These are phyloP conservation scores for Penicillium desertorum DNA, from an alignment of 495 filamentous ascomycete genomes.

Conservation along the genomic window DNA sequence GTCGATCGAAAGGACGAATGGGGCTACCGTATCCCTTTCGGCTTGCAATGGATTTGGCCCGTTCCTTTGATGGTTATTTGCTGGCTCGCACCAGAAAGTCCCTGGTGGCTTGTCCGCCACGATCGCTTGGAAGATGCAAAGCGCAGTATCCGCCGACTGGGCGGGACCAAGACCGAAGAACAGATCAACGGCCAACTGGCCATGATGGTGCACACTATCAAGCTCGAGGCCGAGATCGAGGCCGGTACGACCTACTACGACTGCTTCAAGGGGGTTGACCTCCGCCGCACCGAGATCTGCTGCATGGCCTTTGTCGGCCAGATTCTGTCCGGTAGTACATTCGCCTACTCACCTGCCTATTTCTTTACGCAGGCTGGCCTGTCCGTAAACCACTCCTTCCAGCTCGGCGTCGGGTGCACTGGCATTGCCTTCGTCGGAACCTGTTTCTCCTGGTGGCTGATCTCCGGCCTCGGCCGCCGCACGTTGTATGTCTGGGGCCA, in stretches of 20 bases:
- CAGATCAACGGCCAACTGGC: slow-evolving; percentile 48
- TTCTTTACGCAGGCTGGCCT: slow-evolving; percentile 73
- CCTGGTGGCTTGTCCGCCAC: slow-evolving; percentile 63
- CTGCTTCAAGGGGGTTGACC: slow-evolving; percentile 69
- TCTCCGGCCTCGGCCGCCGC: slow-evolving; percentile 56
- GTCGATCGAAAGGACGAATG: slow-evolving; percentile 33
- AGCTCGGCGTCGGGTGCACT: slow-evolving; percentile 47
- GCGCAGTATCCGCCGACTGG: slow-evolving; percentile 40
- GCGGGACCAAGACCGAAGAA: slow-evolving; percentile 49
- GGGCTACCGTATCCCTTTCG: slow-evolving; percentile 58
- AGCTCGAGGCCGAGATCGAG: slow-evolving; percentile 58
- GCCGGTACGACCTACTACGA: slow-evolving; percentile 60
- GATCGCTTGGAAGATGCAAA: slow-evolving; percentile 50
- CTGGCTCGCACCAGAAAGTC: slow-evolving; percentile 60
- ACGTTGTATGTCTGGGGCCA: slow-evolving; percentile 67
- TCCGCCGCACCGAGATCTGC: slow-evolving; percentile 69
- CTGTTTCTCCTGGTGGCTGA: slow-evolving; percentile 53
- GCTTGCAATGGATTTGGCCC: slow-evolving; percentile 67
- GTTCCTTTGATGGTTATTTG: slow-evolving; percentile 55
- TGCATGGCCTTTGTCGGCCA: slow-evolving; percentile 72
- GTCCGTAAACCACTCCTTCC: slow-evolving; percentile 51
- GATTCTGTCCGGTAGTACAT: slow-evolving; percentile 67
- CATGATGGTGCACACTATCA: slow-evolving; percentile 62
- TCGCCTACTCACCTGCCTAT: slow-evolving; percentile 69
- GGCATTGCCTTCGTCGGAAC: slow-evolving; percentile 62